Conservation (phyloP, 371 early-diverging fungal genomes). For the Mortierella sp. region DNA sequence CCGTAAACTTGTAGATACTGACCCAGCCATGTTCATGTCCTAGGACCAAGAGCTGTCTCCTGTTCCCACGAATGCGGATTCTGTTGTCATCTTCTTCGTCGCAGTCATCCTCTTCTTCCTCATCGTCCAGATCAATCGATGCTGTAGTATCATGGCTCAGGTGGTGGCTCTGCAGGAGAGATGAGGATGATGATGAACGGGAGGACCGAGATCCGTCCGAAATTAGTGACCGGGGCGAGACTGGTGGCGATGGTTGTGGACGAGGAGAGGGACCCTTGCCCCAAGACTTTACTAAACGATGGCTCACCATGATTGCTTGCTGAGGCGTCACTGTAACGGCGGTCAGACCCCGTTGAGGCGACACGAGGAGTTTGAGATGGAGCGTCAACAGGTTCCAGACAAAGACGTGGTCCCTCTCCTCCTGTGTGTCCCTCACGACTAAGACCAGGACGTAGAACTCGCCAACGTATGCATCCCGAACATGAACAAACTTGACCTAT, state of each 20-base stretch:
- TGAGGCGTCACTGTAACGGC: conserved; percentile 49
- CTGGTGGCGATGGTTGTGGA: conserved; percentile 7
- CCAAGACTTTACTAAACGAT: conserved; percentile 56
- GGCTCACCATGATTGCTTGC: conserved; percentile 56
- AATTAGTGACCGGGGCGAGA: conserved; percentile 41
- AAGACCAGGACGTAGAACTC: conserved; percentile 38
- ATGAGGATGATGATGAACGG: conserved; percentile 35
- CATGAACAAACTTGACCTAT: conserved; percentile 43
- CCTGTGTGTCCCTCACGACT: conserved; percentile 37
- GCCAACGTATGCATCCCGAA: conserved; percentile 49
- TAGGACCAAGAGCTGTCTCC: conserved; percentile 44
- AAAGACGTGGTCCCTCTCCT: conserved; percentile 46
- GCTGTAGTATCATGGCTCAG: conserved; percentile 9
- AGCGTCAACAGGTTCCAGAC: conserved; percentile 51
- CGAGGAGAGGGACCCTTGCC: conserved; percentile 22
- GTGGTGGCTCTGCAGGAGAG: conserved; percentile 19
- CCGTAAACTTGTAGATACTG: conserved; percentile 45
- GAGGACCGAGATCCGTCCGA: conserved; percentile 47
- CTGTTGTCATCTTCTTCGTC: conserved; percentile 5
- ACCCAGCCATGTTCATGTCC: conserved; percentile 50
- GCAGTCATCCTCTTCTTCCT: conserved; percentile 26
- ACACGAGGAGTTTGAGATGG: conserved; percentile 44
- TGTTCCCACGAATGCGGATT: conserved; percentile 29
- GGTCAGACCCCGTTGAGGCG: conserved; percentile 42
- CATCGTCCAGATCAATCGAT: conserved; percentile 26